Evolutionary conservation across 2,329 filamentous ascomycete genomes (phyloP).

Genomic region (Colletotrichum phormii): DNA sequence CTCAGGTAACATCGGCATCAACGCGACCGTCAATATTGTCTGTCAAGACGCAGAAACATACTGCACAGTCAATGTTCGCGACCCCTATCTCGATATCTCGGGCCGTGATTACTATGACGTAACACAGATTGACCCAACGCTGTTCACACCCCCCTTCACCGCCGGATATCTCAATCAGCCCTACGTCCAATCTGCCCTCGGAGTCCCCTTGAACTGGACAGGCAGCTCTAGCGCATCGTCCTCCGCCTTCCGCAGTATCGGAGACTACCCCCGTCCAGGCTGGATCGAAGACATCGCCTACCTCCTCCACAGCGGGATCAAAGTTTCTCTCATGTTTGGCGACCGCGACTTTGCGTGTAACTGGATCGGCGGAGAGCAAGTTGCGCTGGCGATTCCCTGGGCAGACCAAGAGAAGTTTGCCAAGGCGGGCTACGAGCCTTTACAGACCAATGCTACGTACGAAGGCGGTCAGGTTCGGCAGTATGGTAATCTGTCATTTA

Average conservation of each 20-base stretch:
- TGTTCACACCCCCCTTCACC: conserved; percentile 36
- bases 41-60: conserved; percentile 30
- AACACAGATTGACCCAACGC: conserved; percentile 36
- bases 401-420: conserved; percentile 35
- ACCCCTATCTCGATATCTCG: conserved; percentile 23
- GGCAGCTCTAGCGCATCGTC: conserved; percentile 30
- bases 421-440: conserved; percentile 70
- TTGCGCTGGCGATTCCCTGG: conserved; percentile 56
- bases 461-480: conserved; percentile 74
- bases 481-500: conserved; percentile 73
- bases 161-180: conserved; percentile 38
- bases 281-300: conserved; percentile 58
- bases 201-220: conserved; percentile 69
- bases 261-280: conserved; percentile 45
- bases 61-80: conserved; percentile 34
- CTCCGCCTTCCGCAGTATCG: conserved; percentile 40
- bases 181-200: conserved; percentile 68
- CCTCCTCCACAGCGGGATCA: conserved; percentile 62
- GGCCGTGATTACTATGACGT: conserved; percentile 39
- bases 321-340: conserved; percentile 70
- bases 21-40: conserved; percentile 43
- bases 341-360: conserved; percentile 67
- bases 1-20: conserved; percentile 38
- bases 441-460: conserved; percentile 68
- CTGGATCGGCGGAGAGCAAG: conserved; percentile 62